A percentile compares a stretch with the other conserved stretches of the same genome.
Conservation (phyloP, 1,284 basidiomycete species). For the Stygiomarasmius scandens region DNA sequence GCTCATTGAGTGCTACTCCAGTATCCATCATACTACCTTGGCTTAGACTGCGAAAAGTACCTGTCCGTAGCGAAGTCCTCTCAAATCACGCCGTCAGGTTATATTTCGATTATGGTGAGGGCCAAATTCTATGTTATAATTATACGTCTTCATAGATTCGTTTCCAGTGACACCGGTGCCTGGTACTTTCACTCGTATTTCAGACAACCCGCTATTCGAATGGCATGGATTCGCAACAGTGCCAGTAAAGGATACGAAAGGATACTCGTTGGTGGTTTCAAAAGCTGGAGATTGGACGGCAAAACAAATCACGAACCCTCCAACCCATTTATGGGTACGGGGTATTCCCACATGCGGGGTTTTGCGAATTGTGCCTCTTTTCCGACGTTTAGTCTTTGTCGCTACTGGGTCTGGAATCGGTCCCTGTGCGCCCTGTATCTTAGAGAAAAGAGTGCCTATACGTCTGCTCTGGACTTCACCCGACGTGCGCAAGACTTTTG, state of each 20-base stretch:
- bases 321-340: slow-evolving; percentile 57
- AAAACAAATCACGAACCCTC: slow-evolving; percentile 53
- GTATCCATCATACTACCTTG: slow-evolving; percentile 59
- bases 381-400: slow-evolving; percentile 59
- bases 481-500: slow-evolving; percentile 61
- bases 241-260: slow-evolving; percentile 42
- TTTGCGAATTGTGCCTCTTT: slow-evolving; percentile 56
- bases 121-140: no score
- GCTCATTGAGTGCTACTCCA: slow-evolving; percentile 13
- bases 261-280: slow-evolving; percentile 60
- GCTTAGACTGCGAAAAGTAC: slow-evolving; percentile 54
- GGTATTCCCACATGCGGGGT: slow-evolving; percentile 64
- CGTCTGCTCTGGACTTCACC: slow-evolving; percentile 63
- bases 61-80: slow-evolving; percentile 54
- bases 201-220: slow-evolving; percentile 54
- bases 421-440: slow-evolving; percentile 57
- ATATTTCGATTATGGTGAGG: slow-evolving; percentile 57
- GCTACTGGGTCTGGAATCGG: slow-evolving; percentile 64
- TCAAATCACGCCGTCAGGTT: slow-evolving; percentile 60
- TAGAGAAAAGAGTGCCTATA: slow-evolving; percentile 54
- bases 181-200: slow-evolving; percentile 58
- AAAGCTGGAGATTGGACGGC: slow-evolving; percentile 64
- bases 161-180: slow-evolving; percentile 47
- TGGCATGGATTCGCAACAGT: slow-evolving; percentile 67
- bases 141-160: no score